A percentile compares a stretch with the other conserved stretches of the same genome.
phyloP scores from a whole-genome alignment of 139 green algal species.

The Nannochloris sp. region DNA sequence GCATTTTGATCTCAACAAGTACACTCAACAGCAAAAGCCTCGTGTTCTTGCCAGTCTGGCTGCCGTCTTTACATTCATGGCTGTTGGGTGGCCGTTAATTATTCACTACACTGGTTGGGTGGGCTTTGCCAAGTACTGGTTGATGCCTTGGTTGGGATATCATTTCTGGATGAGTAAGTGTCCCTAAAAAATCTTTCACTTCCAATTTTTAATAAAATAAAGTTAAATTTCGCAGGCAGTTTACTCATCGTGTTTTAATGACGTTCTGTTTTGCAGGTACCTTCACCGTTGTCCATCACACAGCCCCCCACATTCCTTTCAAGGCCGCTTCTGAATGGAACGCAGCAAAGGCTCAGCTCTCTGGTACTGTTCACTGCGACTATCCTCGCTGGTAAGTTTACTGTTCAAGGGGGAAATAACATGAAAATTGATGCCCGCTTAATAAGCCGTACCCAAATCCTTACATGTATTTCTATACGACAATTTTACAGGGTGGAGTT shows the following conservation, averaged over 20 bases:
- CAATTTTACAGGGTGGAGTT: conserved; percentile 76
- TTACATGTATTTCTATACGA: too few species aligned
- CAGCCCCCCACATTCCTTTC: conserved; percentile 97
- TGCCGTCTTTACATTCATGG: conserved; percentile 60
- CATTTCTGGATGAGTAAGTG: conserved; percentile 94
- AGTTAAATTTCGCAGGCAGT: too few species aligned
- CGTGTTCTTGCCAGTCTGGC: conserved; percentile 67
- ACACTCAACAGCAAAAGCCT: conserved; percentile 71
- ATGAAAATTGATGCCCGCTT: background rate
- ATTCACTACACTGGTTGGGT: conserved; percentile 55
- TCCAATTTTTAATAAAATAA: background rate
- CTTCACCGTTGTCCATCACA: conserved; percentile 98
- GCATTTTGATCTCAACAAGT: conserved; percentile 87
- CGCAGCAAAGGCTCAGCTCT: conserved; percentile 80
- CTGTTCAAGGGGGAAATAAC: background rate
- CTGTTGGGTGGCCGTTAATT: conserved; percentile 60
- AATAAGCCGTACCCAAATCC: background rate
- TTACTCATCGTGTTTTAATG: background rate
- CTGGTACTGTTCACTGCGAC: conserved; percentile 94
- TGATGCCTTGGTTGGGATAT: conserved; percentile 96
- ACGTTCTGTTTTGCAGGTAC: conserved; percentile 38
- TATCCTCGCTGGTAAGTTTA: conserved; percentile 68
- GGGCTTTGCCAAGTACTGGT: conserved; percentile 90
- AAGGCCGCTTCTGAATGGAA: conserved; percentile 85
- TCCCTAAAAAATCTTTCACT: background rate